These are phyloP conservation scores for Schoenoplectus tabernaemontani DNA, from an alignment of 202 grass and related monocot species.

Conservation along the genomic window DNA sequence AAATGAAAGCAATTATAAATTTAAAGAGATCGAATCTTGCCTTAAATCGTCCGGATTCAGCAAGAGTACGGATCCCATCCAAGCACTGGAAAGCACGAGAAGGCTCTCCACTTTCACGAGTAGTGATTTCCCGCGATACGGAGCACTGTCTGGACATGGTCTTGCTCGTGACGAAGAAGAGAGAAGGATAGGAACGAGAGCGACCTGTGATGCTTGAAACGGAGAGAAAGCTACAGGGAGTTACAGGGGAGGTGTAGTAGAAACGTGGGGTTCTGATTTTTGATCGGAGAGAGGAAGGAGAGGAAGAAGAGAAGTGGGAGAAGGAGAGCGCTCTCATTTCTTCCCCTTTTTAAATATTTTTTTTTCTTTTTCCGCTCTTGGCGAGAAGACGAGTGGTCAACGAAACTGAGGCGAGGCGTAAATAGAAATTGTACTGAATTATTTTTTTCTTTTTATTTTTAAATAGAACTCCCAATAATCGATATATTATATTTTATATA, in stretches of 20 bases:
- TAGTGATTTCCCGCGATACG: background rate
- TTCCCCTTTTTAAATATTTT: too few relatives aligned
- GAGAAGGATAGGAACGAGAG: background rate
- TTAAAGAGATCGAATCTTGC: conserved; percentile 18
- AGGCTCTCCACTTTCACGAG: conserved; percentile 18
- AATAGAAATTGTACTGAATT: too few relatives aligned
- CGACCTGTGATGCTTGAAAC: background rate
- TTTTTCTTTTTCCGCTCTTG: too few relatives aligned
- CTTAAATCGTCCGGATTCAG: conserved; percentile 74
- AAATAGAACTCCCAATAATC: too few relatives aligned
- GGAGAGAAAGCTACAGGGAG: background rate
- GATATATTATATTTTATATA: too few relatives aligned
- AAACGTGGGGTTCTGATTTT: conserved; percentile 29
- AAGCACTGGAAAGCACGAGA: conserved; percentile 42
- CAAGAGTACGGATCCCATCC: conserved; percentile 55
- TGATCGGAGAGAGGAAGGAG: conserved; percentile 11
- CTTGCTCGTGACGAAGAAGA: background rate
- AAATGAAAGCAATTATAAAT: background rate
- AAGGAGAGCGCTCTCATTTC: conserved; percentile 19
- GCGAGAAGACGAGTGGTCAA: background rate
- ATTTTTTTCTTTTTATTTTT: too few relatives aligned
- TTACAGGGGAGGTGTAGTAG: background rate
- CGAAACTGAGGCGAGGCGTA: too few relatives aligned
- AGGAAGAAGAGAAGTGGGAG: background rate
- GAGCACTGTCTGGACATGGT: conserved; percentile 10